Base-by-base conservation (phyloP, 2,329 filamentous ascomycete genomes). In the Aureobasidium sp. region DNA sequence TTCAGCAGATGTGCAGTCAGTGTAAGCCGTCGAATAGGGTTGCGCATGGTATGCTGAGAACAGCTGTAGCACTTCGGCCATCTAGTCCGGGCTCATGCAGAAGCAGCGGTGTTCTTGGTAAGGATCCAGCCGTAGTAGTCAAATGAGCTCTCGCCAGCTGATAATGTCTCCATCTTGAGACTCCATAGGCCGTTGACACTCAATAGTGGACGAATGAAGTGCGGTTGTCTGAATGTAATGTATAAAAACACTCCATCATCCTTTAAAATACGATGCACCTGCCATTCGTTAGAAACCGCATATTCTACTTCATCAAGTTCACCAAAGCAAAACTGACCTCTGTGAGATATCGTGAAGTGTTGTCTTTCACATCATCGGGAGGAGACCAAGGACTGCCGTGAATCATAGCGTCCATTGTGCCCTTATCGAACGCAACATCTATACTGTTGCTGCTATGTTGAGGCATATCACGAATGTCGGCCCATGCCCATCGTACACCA, bases 401-500 rank as follows among this genome's bases (percentile, higher is more conserved):
- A 5, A 72, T 68, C 70, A 73, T 72, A 4, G 70, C 70, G 59
- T 73, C 71, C 42, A 73, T 66, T 0, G 72, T 73, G 10, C 68
- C 69, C 48, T 72, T 74, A 63, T 73, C 72, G 44, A 87, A 83
- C 12, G 82, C 82, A 6, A 85, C 75, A 66, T 83, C 80, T 42
- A 86, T 68, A 0, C 76, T 78, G 1, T 63, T 67, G 36, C 75
- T 70, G 0, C 71, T 67, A 0, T 83, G 66, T 1, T 69, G 68
- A 9, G 70, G 66, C 75, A 86, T 79, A 39, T 80, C 65, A 7
- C 82, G 78, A 3, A 85, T 77, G 66, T 86, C 83, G 64, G 76
- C 76, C 39, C 74, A 70, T 29, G 68, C 65, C 82, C 82, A 86
- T 53, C 74, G 70, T n/a, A 84, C 79, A 5, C 74, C 74, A 5